Percentiles rank a stretch among this genome's conserved stretches.
These are phyloP conservation scores for Adenanthera pavonina DNA, from an alignment of 306 rosid genomes.

Conservation along the genomic window DNA sequence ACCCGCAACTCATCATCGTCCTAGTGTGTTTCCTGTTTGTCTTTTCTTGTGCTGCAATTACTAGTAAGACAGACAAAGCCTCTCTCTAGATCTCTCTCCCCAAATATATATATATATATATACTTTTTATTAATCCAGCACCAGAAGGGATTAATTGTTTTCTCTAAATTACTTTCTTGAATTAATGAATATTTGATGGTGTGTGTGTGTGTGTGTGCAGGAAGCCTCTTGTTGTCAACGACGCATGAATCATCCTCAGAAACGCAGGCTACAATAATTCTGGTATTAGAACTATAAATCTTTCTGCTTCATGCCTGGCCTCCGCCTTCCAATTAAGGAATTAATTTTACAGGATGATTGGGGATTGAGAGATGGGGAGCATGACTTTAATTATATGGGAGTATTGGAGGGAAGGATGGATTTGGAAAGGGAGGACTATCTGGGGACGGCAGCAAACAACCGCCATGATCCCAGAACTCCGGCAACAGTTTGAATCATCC, in stretches of 20 bases:
- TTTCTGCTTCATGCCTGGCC: neutral
- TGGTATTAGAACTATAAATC: slow-evolving; percentile 21
- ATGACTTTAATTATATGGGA: neutral
- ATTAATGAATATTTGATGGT: no score
- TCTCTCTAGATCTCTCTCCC: no score
- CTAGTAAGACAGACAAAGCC: no score
- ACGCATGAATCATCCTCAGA: slow-evolving; percentile 35
- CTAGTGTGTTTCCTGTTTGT: slow-evolving; percentile 43
- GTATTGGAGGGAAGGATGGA: slow-evolving; percentile 48
- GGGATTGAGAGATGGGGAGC: slow-evolving; percentile 33
- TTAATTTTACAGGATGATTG: slow-evolving; percentile 37
- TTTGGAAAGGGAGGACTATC: slow-evolving; percentile 64
- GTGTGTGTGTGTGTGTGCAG: slow-evolving; percentile 34
- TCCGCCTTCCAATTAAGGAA: neutral
- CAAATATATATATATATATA: no score
- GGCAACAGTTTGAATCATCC: slow-evolving; percentile 38
- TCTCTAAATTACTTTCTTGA: no score
- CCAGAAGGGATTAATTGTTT: no score
- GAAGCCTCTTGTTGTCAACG: slow-evolving; percentile 37
- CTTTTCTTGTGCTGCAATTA: slow-evolving; percentile 33
- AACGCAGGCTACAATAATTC: slow-evolving; percentile 32
- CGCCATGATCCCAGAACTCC: slow-evolving; percentile 67
- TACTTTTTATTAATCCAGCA: no score
- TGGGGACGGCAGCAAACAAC: slow-evolving; percentile 71
- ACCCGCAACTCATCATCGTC: slow-evolving; percentile 24